These are phyloP conservation scores for Trypanosoma cruzi DNA, from an alignment of 208 protist species.

Conservation along the genomic window DNA sequence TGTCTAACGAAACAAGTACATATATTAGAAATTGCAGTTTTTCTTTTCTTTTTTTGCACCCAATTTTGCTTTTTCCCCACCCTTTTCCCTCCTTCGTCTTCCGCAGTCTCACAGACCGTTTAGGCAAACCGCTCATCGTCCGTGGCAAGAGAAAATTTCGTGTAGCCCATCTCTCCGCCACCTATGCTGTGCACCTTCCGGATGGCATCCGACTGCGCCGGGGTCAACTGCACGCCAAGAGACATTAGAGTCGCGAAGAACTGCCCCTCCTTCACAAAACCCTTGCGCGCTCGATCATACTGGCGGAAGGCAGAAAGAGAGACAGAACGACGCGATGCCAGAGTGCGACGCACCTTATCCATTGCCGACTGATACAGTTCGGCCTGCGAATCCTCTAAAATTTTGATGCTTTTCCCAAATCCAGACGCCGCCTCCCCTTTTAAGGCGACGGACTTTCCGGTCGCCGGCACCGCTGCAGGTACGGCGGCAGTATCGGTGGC, in stretches of 20 bases:
- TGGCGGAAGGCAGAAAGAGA: slow-evolving; percentile 74
- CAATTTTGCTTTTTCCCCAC: neutral
- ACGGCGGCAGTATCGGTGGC: slow-evolving; percentile 2
- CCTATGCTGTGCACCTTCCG: slow-evolving; percentile 51
- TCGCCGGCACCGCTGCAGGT: neutral
- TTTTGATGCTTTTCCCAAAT: neutral
- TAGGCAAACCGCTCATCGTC: slow-evolving; percentile 50
- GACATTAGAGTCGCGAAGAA: slow-evolving; percentile 84
- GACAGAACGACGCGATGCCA: slow-evolving; percentile 51
- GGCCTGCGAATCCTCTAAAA: slow-evolving; percentile 17
- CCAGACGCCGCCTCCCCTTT: neutral
- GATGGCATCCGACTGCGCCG: slow-evolving; percentile 57
- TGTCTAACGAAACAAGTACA: slow-evolving; percentile 16
- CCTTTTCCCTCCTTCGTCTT: neutral
- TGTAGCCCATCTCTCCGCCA: slow-evolving; percentile 75
- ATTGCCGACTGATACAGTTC: slow-evolving; percentile 40
- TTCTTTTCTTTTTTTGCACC: slow-evolving; percentile 2
- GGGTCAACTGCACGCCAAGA: slow-evolving; percentile 71
- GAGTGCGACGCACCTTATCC: slow-evolving; percentile 45
- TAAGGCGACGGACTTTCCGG: too few species aligned
- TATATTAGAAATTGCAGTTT: neutral
- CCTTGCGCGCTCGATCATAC: slow-evolving; percentile 78
- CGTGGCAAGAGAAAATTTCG: slow-evolving; percentile 52
- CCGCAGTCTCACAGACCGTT: neutral
- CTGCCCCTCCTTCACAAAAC: slow-evolving; percentile 80